Base-by-base conservation (phyloP, 352 stramenopile species). In the Pythium graminicola region DNA sequence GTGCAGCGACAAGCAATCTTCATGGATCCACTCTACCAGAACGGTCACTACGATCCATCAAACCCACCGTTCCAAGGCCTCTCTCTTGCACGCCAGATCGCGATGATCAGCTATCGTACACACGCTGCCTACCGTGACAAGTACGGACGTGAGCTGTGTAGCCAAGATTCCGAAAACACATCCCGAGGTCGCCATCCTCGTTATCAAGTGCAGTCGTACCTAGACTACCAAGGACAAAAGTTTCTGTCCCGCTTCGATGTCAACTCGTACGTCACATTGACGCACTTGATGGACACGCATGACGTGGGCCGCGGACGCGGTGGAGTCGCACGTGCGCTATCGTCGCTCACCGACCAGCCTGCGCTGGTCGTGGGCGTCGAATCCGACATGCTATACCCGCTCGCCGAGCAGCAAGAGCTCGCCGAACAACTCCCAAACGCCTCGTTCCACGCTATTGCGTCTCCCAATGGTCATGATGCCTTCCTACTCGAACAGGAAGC, bases 41-140 rank as follows among this genome's bases (percentile, higher is more conserved):
- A 81, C 43, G 89, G 95, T 20, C 26, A 70, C 32, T 96, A 96
- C 55, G 70, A 89, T 48, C 43, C 68, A 0, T 40, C 65, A 0
- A 54, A 81, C 28, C 81, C 85, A 16, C 93, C 94, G 4, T 55
- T 69, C 0, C 66, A 70, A 8, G 94, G 95, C 11, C 68, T 98
- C 31, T 77, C 88, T 27, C 75, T 98, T 13, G 96, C 95, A 31
- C 76, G 96, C 22, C 88, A 98, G 69, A 96, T 98, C 57, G 96
- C 89, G 10, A 98, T 99, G 95, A 81, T 99, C 41, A 96, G 79
- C 45, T 99, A 99, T 72, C 89, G 95, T 41, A 97, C 96, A 32
- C 72, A 95, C 31, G 62, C 79, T 23, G 93, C 85, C 8, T 99
- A 98, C 69, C 55, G 66, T 10, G 73, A 87, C 9, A 98, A 98